Percentiles rank a stretch among this genome's conserved stretches.
Conservation (phyloP, 164 flowering plant species). For the Pachysandra terminalis region DNA sequence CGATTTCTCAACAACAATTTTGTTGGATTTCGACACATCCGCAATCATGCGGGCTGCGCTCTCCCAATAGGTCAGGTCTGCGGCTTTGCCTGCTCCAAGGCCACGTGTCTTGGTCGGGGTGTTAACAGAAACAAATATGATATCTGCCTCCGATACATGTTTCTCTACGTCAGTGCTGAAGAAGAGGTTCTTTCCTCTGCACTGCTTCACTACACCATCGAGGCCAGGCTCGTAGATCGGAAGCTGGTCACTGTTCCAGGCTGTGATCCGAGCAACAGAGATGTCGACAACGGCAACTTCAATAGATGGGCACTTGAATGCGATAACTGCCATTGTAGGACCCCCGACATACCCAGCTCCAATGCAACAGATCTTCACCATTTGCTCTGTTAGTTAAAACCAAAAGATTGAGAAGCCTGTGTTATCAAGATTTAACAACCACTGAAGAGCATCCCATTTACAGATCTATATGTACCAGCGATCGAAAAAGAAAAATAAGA, state of each 20-base stretch:
- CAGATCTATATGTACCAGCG: not conserved
- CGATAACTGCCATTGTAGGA: constrained; percentile 70
- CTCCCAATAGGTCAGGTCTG: constrained; percentile 68
- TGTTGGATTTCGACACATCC: constrained; percentile 60
- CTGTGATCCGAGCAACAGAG: constrained; percentile 44
- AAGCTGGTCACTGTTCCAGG: constrained; percentile 62
- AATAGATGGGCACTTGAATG: constrained; percentile 50
- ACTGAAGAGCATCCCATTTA: not conserved
- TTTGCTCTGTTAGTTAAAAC: not conserved
- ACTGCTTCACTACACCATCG: constrained; percentile 52
- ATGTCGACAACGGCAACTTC: constrained; percentile 67
- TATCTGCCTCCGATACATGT: constrained; percentile 51
- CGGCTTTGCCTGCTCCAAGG: constrained; percentile 67
- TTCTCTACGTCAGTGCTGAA: constrained; percentile 62
- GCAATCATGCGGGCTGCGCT: constrained; percentile 74
- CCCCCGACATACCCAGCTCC: constrained; percentile 70
- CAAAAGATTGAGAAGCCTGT: not conserved
- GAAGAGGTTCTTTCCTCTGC: constrained; percentile 70
- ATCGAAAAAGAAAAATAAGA: not conserved
- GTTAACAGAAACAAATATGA: constrained; percentile 68
- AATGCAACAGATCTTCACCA: constrained; percentile 61
- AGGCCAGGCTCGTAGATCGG: constrained; percentile 62
- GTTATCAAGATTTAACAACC: not conserved
- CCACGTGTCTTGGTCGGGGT: constrained; percentile 72
- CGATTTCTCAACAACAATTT: constrained; percentile 70